Conservation (phyloP, 768 basidiomycete genomes). For the Boletus bicolor region DNA sequence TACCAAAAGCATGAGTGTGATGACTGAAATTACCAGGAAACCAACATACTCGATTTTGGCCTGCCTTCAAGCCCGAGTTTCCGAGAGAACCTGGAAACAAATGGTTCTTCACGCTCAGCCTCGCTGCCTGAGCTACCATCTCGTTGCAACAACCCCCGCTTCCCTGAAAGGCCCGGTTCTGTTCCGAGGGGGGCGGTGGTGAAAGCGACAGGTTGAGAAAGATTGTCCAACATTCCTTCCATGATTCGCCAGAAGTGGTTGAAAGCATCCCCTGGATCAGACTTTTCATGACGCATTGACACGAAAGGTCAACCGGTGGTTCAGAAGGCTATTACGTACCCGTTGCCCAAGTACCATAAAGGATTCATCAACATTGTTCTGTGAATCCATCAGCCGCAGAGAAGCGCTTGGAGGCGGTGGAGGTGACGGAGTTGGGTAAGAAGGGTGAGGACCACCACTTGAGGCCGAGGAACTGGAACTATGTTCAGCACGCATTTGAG, state of each 20-base stretch:
- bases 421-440: slow-evolving; percentile 40
- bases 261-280: slow-evolving; percentile 82
- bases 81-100: slow-evolving; percentile 54
- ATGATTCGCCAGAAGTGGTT: slow-evolving; percentile 88
- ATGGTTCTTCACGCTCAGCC: slow-evolving; percentile 64
- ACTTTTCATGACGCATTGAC: slow-evolving; percentile 36
- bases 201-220: slow-evolving; percentile 79
- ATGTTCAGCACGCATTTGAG: slow-evolving; percentile 24
- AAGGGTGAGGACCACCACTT: slow-evolving; percentile 9
- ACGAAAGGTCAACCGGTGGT: slow-evolving; percentile 1
- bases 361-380: slow-evolving; percentile 76
- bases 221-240: slow-evolving; percentile 81
- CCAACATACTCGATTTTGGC: slow-evolving; percentile 21
- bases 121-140: slow-evolving; percentile 62
- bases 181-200: slow-evolving; percentile 71
- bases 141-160: slow-evolving; percentile 33
- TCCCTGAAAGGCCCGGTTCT: slow-evolving; percentile 26
- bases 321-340: slow-evolving; percentile 36
- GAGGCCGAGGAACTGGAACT: slow-evolving; percentile 17
- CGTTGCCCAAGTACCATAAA: slow-evolving; percentile 86
- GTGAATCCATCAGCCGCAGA: slow-evolving; percentile 43
- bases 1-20: slow-evolving; percentile 8
- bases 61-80: slow-evolving; percentile 30
- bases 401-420: slow-evolving; percentile 43
- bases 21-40: background rate